Conservation (phyloP, 352 stramenopile species). For the Bremia lactucae region DNA sequence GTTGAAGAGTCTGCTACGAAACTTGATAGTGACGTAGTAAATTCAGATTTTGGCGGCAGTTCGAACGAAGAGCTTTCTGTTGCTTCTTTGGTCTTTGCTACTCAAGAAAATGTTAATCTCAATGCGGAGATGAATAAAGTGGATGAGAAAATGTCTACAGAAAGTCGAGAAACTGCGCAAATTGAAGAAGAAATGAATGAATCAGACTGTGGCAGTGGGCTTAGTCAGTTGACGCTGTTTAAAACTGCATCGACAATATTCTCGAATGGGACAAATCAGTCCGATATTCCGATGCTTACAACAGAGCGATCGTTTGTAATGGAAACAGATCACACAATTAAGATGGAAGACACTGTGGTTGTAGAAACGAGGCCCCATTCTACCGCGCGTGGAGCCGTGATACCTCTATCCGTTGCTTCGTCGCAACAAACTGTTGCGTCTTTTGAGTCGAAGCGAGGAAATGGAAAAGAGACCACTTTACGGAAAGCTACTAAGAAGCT, state of each 20-base stretch:
- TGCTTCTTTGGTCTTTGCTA: background rate
- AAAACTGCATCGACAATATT: conserved; percentile 5
- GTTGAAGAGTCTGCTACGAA: too few relatives aligned
- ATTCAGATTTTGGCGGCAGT: background rate
- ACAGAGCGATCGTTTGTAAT: conserved; percentile 63
- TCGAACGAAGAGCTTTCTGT: background rate
- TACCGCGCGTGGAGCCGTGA: too few relatives aligned
- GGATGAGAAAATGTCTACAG: too few relatives aligned
- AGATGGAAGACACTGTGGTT: conserved; percentile 53
- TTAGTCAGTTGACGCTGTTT: too few relatives aligned
- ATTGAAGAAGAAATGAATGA: background rate
- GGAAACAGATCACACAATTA: conserved; percentile 41
- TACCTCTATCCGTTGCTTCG: too few relatives aligned
- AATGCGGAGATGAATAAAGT: background rate
- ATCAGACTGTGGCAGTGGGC: background rate
- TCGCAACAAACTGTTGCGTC: too few relatives aligned
- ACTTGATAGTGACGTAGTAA: background rate
- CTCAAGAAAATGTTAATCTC: background rate
- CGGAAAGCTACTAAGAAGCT: too few relatives aligned
- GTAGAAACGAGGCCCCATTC: conserved; percentile 40
- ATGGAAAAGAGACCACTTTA: too few relatives aligned
- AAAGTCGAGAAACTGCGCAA: too few relatives aligned
- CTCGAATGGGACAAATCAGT: conserved; percentile 1
- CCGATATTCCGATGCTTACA: conserved; percentile 38
- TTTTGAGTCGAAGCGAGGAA: too few relatives aligned